Base-by-base conservation (phyloP, 1,284 basidiomycete species). In the Ganoderma boninense region DNA sequence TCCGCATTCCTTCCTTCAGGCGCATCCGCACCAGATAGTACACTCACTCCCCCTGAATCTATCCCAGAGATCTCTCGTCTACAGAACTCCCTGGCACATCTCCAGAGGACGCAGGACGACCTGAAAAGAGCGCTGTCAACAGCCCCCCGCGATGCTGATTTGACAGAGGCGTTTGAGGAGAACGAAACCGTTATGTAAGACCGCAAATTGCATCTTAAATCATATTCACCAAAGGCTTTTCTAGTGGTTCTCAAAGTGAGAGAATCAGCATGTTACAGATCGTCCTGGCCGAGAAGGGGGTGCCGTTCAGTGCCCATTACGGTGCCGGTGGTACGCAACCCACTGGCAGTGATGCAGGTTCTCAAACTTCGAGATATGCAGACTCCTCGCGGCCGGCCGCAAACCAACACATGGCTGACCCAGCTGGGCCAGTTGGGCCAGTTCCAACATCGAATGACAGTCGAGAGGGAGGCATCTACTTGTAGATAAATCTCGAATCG, bases 221-320 rank as follows among this genome's bases (percentile, higher is more conserved):
- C 7, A 4, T 16, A 4, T 29, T 23, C 2, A 59, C 57, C 49
- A 20, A 42, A 4, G 3, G 20, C 18, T 20, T 32, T 35, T 62
- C 1, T 20, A 94, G 92, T 74, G 90, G 86, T 6, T 91, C 92
- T 7, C 92, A 94, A 79, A 86, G 89, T 76, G 92, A 94, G 77
- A 84, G 92, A 8, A 87, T 94, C 71, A 80, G 81, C 40, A 92
- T 94, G 56, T 83, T 94, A 64, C 87, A 85, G 75, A 81, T 90
- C 75, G 92, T 90, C 6, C 79, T 94, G 68, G 79, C 82, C 8
- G 86, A 90, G 77, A 92, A 92, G 75, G 92, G 92, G 5, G 69
- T 82, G 20, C 73, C 79, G n/a, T 73, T 81, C 65, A 78, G 80
- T 32, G 75, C 77, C 43, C 87, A 89, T 76, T 88, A 88, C 74